Percentiles rank a stretch among this genome's conserved stretches.
phyloP scores from a whole-genome alignment of 148 eudicot genomes.

The Arbutus unedo region DNA sequence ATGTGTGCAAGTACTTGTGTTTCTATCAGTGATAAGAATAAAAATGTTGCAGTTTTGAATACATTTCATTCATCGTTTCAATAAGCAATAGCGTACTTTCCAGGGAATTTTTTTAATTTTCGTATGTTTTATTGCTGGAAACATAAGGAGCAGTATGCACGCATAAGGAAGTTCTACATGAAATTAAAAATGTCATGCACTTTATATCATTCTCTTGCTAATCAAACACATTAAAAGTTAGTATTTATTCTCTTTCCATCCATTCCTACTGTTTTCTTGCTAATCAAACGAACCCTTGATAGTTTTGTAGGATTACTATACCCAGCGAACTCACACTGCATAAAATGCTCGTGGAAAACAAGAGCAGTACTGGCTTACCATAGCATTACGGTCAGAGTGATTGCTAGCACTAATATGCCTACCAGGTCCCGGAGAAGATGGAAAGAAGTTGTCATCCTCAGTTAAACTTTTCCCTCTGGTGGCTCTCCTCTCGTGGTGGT shows the following conservation, averaged over 20 bases:
- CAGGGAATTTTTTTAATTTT: too few species aligned
- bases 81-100: too few species aligned
- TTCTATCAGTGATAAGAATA: neutral
- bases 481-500: constrained; percentile 4
- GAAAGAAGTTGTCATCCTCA: constrained; percentile 13
- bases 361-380: constrained; percentile 21
- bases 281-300: neutral
- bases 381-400: constrained; percentile 19
- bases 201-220: neutral
- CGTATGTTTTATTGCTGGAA: too few species aligned
- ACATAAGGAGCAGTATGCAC: neutral
- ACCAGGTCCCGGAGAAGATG: constrained; percentile 15
- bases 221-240: neutral
- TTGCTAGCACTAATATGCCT: constrained; percentile 13
- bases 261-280: neutral
- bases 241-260: neutral
- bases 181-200: neutral
- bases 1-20: too few species aligned
- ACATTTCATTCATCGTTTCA: too few species aligned
- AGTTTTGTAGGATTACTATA: neutral
- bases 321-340: neutral
- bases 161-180: neutral
- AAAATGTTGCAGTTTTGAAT: neutral
- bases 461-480: constrained; percentile 19
- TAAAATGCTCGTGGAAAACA: neutral